Evolutionary conservation across 2,329 filamentous ascomycete genomes (phyloP).

Genomic region (Alternaria dauci): DNA sequence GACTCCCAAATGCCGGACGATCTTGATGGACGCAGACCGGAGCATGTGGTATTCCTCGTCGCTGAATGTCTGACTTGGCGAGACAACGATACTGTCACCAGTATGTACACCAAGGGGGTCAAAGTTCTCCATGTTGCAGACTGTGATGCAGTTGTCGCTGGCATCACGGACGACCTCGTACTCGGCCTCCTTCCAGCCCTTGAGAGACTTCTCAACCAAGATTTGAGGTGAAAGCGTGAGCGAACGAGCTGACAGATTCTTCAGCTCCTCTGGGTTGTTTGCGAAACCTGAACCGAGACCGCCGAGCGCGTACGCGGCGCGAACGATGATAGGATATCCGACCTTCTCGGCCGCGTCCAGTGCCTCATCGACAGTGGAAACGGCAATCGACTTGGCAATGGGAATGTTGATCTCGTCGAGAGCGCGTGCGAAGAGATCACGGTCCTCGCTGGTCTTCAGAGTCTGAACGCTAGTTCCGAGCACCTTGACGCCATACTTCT

Average conservation of each 20-base stretch:
- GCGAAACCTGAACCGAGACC: conserved; percentile 97
- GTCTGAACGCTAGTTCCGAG: conserved; percentile 95
- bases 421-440: conserved; percentile 94
- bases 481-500: conserved; percentile 94
- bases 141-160: conserved; percentile 98
- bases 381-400: conserved; percentile 94
- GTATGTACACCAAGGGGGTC: conserved; percentile 97
- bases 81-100: conserved; percentile 97
- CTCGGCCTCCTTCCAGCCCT: conserved; percentile 99
- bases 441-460: conserved; percentile 91
- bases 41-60: conserved; percentile 99
- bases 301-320: conserved; percentile 94
- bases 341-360: conserved; percentile 84
- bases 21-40: conserved; percentile 95
- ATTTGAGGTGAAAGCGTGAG: conserved; percentile 95
- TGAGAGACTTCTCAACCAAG: conserved; percentile 96
- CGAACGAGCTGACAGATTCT: conserved; percentile 90
- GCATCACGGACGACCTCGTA: conserved; percentile 98
- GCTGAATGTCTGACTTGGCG: conserved; percentile 93
- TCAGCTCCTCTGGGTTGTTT: conserved; percentile 90
- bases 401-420: conserved; percentile 97
- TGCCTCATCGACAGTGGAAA: conserved; percentile 89
- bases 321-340: conserved; percentile 97
- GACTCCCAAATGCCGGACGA: conserved; percentile 94
- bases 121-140: conserved; percentile 99